Evolutionary conservation across 2,329 filamentous ascomycete genomes (phyloP).

Genomic region (Colletotrichum sp.): DNA sequence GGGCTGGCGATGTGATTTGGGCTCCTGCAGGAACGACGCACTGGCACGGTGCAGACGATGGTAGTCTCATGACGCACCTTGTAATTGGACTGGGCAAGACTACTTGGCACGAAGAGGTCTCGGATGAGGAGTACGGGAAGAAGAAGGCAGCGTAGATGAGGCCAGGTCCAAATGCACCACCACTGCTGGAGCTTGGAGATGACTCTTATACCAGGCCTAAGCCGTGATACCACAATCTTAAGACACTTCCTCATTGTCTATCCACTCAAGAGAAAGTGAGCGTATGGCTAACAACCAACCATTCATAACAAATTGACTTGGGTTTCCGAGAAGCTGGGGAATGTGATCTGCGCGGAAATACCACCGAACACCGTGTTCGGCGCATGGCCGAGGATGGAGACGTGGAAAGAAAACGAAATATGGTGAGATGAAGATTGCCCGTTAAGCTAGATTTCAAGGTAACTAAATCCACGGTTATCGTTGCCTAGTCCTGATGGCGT

Average conservation of each 20-base stretch:
- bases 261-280: not conserved
- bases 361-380: not conserved
- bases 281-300: not conserved
- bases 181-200: not conserved
- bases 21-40: slow-evolving; percentile 43
- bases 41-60: slow-evolving; percentile 48
- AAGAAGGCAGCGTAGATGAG: not conserved
- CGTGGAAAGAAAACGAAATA: not conserved
- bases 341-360: not conserved
- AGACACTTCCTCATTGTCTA: not conserved
- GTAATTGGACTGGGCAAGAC: slow-evolving; percentile 41
- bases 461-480: not conserved
- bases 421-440: not conserved
- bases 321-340: not conserved
- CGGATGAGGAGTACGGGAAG: slow-evolving; percentile 37
- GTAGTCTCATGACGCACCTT: slow-evolving; percentile 43
- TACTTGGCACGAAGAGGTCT: slow-evolving; percentile 39
- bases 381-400: not conserved
- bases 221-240: not conserved
- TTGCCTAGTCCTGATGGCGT: not conserved
- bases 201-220: not conserved
- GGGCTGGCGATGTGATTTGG: slow-evolving; percentile 46
- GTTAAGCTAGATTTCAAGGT: not conserved
- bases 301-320: not conserved
- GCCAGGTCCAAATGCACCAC: not conserved